Conservation (phyloP, 2,329 filamentous ascomycete species). For the Penicillium sp. region DNA sequence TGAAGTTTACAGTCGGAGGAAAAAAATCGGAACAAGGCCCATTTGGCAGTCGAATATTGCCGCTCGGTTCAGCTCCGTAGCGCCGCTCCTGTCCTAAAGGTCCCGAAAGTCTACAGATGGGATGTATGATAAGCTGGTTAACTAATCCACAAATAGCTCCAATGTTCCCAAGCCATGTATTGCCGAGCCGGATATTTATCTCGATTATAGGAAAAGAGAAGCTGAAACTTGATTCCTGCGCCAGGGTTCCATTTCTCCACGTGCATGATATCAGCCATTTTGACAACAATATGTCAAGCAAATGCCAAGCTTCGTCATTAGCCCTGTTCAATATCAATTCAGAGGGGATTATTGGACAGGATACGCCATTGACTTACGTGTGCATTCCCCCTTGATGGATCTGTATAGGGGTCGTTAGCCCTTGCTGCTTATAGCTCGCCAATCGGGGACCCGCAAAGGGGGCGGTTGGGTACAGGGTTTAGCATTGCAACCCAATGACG, state of each 20-base stretch:
- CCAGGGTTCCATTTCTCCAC: neutral
- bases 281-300: slow-evolving; percentile 9
- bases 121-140: slow-evolving; percentile 9
- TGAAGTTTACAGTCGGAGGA: neutral
- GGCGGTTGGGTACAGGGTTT: neutral
- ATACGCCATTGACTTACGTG: slow-evolving; percentile 9
- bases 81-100: neutral
- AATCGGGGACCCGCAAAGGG: slow-evolving; percentile 5
- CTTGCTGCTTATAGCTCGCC: slow-evolving; percentile 1
- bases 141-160: slow-evolving; percentile 4
- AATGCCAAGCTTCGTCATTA: slow-evolving; percentile 13
- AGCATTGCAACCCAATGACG: slow-evolving; percentile 1
- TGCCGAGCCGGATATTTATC: neutral
- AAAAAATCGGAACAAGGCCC: neutral
- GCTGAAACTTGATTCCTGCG: neutral
- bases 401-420: slow-evolving; percentile 8
- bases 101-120: slow-evolving; percentile 3
- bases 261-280: neutral
- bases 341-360: slow-evolving; percentile 2
- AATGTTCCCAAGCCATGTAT: neutral
- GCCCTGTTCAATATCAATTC: neutral
- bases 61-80: neutral
- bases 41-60: neutral
- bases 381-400: slow-evolving; percentile 3
- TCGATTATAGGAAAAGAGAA: slow-evolving; percentile 1